A percentile compares a stretch with the other conserved stretches of the same genome.
These are phyloP conservation scores for Coemansia reversa DNA, from an alignment of 192 early-diverging fungal genomes.

Conservation along the genomic window DNA sequence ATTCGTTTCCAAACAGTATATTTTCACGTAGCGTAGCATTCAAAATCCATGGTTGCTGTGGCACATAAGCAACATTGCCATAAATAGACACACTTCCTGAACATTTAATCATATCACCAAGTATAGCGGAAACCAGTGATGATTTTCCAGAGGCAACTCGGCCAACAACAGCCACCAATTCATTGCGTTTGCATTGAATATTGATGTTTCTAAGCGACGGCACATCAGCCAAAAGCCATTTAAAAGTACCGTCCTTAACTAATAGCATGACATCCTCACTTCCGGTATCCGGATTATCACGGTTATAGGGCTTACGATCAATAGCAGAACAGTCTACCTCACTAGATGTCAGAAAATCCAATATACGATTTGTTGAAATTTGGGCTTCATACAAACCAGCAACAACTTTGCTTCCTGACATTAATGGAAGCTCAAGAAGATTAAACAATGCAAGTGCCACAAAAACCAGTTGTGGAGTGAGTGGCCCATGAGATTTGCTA, in stretches of 20 bases:
- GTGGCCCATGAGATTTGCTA: constrained; percentile 37
- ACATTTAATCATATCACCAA: too few species aligned
- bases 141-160: too few species aligned
- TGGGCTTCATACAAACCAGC: constrained; percentile 39
- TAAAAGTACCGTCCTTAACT: constrained; percentile 46
- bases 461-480: constrained; percentile 54
- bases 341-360: constrained; percentile 32
- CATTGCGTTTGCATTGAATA: constrained; percentile 43
- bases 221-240: constrained; percentile 53
- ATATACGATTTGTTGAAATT: constrained; percentile 38
- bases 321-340: constrained; percentile 46
- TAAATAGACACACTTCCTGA: too few species aligned
- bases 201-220: constrained; percentile 45
- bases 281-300: constrained; percentile 13
- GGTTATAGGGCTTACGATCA: constrained; percentile 7
- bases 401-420: constrained; percentile 25
- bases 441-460: constrained; percentile 53
- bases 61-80: too few species aligned
- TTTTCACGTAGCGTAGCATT: too few species aligned
- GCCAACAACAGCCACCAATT: constrained; percentile 57
- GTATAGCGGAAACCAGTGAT: too few species aligned
- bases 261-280: constrained; percentile 24
- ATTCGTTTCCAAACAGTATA: constrained; percentile 63
- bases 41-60: too few species aligned
- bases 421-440: constrained; percentile 47